Base-by-base conservation (phyloP, 2,329 filamentous ascomycete species). In the Dactylellina drechsleri region DNA sequence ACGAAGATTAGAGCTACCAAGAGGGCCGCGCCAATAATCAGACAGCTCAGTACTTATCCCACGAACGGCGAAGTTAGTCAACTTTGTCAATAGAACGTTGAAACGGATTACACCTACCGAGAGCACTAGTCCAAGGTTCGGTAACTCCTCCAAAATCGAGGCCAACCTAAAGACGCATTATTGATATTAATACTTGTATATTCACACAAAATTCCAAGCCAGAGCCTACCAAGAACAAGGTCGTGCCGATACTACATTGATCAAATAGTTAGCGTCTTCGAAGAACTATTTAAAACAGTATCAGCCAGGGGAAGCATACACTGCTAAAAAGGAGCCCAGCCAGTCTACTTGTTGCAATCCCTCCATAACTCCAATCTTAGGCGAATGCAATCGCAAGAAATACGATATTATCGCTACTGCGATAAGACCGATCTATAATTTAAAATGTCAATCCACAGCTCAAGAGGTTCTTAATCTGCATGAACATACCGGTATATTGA, bases 101-200 rank as follows among this genome's bases (percentile, higher is more conserved):
- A 15, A 8, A n/a, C 12, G 6, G 10, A 7, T 12, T 36, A 50
- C 47, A 68, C 65, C 56, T 54, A 68, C 65, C 65, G 10, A 75
- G 85, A 0, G 87, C 82, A 0, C 88, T 90, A 71, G 81, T 80
- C 89, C 89, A 91, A 0, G 89, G 87, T 65, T 85, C 83, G 1
- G 84, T 83, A 20, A 87, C 85, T 16, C 90, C 90, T 12, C 90
- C 91, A 61, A 90, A 88, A 77, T 91, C 87, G 20, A 93, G 84
- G 1, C 89, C 90, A 13, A 52, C 28, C 71, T 75, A 47, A 18
- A 31, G 12, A 36, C 4, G 5, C 15, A 26, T 52, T 41, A 52
- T 28, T 41, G 26, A 20, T 41, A 52, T 28, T 41, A 40, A 20
- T 2, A 18, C 4, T 20, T 52, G 13, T 49, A 0, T 13, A 36